Conservation (phyloP, 495 filamentous ascomycete species). For the Penicillium arizonense region DNA sequence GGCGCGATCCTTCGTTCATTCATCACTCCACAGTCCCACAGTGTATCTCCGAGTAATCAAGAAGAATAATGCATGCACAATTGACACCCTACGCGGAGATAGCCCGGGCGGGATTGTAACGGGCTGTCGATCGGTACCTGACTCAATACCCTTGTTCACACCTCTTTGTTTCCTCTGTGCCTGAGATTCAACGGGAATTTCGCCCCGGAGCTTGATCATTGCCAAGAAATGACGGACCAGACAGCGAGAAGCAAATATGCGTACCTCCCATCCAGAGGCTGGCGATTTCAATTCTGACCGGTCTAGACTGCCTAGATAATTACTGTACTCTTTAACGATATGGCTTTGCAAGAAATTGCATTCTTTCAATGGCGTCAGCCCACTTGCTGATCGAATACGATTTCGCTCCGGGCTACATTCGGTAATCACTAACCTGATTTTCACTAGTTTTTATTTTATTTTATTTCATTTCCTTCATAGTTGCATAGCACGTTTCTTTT, state of each 20-base stretch:
- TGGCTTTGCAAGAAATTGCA: slow-evolving; percentile 1
- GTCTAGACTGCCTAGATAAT: slow-evolving; percentile 19
- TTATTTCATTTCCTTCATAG: not conserved
- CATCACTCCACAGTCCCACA: not conserved
- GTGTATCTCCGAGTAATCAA: not conserved
- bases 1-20: not conserved
- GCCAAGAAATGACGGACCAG: not conserved
- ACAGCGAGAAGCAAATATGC: slow-evolving; percentile 19
- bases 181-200: slow-evolving; percentile 12
- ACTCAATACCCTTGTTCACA: slow-evolving; percentile 7
- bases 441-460: not conserved
- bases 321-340: not conserved
- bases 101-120: slow-evolving; percentile 1
- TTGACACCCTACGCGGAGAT: not conserved
- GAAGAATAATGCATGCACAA: not conserved
- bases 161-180: slow-evolving; percentile 16
- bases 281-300: slow-evolving; percentile 23
- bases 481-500: slow-evolving; percentile 6
- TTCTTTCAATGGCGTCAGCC: slow-evolving; percentile 18
- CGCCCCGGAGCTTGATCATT: not conserved
- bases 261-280: slow-evolving; percentile 6
- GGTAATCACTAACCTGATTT: no score
- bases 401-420: not conserved
- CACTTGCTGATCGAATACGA: slow-evolving; percentile 16
- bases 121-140: slow-evolving; percentile 14